Base-by-base conservation (phyloP, 78 protist species). In the Polysphondylium violaceum region DNA sequence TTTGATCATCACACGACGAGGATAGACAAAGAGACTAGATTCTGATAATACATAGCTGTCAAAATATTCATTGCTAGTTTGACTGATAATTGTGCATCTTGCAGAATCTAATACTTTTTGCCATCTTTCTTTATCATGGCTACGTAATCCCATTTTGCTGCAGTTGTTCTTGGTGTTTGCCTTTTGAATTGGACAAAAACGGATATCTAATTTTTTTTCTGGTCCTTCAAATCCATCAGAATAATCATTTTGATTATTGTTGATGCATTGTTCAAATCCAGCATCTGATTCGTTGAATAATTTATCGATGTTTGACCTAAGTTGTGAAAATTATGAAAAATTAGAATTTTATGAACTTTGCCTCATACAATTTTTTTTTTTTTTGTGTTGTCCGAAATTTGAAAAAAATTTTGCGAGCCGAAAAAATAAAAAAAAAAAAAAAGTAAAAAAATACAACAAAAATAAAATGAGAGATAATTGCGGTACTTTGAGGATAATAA, bases 211-310 rank as follows among this genome's bases (percentile, higher is more conserved):
- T 51, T 93, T 95, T 94, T 97, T 97, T 85, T 97, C 99, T 27
- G 97, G 93, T 2, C 99, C 99, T 67, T 97, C 99, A 68, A 97
- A 97, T n/a, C 94, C 94, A 40, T 83, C 95, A 14, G 77, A 23
- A 63, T 43, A 67, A 35, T 40, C 31, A 50, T 76, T 27, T 7
- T 65, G 38, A 2, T 71, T 27, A 8, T 43, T 33, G 21, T 72
- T 51, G 36, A 3, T 17, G 16, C 44, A 16, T n/a, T n/a, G n/a
- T n/a, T n/a, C n/a, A 51, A 72, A 72, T 11, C 91, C 91, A 21
- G 91, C 91, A 58, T 83, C 91, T 41, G 91, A 58, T 69, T 83
- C 91, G 43, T 83, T 83, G 35, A 83, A 83, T 23, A 69, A 36
- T 59, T 83, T 50, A 2, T 50, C 17, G 17, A 19, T 50, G 56